Conservation (phyloP, 768 basidiomycete species). For the Gelatoporia subvermispora region DNA sequence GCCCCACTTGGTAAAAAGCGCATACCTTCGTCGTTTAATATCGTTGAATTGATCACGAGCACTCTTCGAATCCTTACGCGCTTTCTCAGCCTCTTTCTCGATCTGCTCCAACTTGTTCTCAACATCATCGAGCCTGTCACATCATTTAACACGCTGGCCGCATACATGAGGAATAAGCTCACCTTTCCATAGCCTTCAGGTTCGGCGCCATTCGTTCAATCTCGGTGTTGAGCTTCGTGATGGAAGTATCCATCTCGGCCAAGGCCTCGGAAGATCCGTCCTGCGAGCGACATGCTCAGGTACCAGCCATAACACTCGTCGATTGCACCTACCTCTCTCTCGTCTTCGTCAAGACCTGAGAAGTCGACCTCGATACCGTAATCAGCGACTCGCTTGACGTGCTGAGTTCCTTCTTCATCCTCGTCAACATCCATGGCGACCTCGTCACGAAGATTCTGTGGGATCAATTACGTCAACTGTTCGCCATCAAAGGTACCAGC, state of each 20-base stretch:
- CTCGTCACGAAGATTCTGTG: slow-evolving; percentile 74
- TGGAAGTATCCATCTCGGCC: slow-evolving; percentile 69
- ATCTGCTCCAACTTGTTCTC: slow-evolving; percentile 82
- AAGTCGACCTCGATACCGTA: slow-evolving; percentile 93
- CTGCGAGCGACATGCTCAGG: slow-evolving; percentile 23
- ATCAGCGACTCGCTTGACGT: slow-evolving; percentile 64
- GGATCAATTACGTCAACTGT: not conserved
- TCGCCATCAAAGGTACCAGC: not conserved
- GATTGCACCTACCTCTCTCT: slow-evolving; percentile 53
- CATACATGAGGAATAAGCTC: slow-evolving; percentile 16
- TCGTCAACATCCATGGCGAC: slow-evolving; percentile 92
- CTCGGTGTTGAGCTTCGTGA: slow-evolving; percentile 67
- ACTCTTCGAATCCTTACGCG: slow-evolving; percentile 80
- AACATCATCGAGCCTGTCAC: slow-evolving; percentile 71
- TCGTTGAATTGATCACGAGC: slow-evolving; percentile 93
- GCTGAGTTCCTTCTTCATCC: slow-evolving; percentile 77
- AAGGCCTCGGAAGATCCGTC: slow-evolving; percentile 59
- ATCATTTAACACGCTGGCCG: not conserved
- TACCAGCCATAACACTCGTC: not conserved
- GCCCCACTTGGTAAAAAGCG: not conserved
- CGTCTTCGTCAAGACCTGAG: slow-evolving; percentile 64
- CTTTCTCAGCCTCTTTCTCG: slow-evolving; percentile 88
- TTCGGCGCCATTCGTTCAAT: slow-evolving; percentile 95
- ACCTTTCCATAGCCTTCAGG: slow-evolving; percentile 93
- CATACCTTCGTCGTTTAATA: slow-evolving; percentile 72